phyloP scores from a whole-genome alignment of 768 basidiomycete species.

The Cyclocybe cylindracea region DNA sequence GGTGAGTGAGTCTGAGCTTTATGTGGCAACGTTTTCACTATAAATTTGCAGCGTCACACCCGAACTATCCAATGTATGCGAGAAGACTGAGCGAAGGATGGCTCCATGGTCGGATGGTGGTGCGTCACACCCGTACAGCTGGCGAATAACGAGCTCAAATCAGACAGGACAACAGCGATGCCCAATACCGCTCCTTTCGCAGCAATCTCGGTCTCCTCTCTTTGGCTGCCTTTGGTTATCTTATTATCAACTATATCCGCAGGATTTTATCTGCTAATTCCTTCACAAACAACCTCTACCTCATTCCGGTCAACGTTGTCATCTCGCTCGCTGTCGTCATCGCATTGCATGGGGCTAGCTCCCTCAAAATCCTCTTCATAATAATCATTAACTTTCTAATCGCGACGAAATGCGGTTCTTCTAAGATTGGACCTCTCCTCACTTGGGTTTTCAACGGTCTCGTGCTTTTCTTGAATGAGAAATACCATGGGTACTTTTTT shows the following conservation, averaged over 20 bases:
- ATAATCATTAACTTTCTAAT: constrained; percentile 70
- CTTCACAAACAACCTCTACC: constrained; percentile 25
- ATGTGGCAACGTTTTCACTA: not conserved
- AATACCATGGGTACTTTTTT: constrained; percentile 73
- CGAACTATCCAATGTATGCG: constrained; percentile 68
- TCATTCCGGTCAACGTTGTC: constrained; percentile 57
- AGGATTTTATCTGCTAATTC: constrained; percentile 23
- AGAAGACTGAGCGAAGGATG: constrained; percentile 69
- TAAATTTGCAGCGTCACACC: constrained; percentile 57
- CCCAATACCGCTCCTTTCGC: constrained; percentile 88
- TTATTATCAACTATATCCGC: constrained; percentile 54
- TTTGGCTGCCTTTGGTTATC: constrained; percentile 47
- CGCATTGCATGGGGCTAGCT: constrained; percentile 79
- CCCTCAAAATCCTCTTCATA: constrained; percentile 76
- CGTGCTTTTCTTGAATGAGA: constrained; percentile 78
- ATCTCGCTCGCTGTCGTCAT: constrained; percentile 68
- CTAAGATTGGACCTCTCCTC: constrained; percentile 47
- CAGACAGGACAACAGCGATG: constrained; percentile 86
- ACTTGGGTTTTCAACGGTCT: constrained; percentile 80
- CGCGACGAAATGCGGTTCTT: constrained; percentile 44
- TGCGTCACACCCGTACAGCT: constrained; percentile 39
- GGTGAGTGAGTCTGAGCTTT: constrained; percentile 51
- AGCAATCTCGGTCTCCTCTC: constrained; percentile 71
- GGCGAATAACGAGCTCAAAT: constrained; percentile 1
- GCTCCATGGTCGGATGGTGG: constrained; percentile 78